Percentiles rank a stretch among this genome's conserved stretches.
These are phyloP conservation scores for Drechmeria coniospora DNA, from an alignment of 2,329 filamentous ascomycete species.

Conservation along the genomic window DNA sequence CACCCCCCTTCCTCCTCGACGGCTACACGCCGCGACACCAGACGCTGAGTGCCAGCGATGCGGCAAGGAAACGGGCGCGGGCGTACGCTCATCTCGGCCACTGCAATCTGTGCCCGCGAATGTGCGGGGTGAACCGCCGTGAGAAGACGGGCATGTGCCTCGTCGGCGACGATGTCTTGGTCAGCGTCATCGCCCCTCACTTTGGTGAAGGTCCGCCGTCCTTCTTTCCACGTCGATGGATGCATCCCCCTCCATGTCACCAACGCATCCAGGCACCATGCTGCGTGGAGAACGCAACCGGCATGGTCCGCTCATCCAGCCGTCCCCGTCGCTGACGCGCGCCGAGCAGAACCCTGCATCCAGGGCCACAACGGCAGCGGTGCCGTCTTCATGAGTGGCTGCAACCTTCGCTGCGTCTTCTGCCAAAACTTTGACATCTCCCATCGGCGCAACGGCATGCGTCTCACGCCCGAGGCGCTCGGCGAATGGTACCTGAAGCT, in stretches of 20 bases:
- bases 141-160: conserved; percentile 65
- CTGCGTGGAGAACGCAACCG: too few species aligned
- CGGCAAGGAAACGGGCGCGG: conserved; percentile 54
- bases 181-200: conserved; percentile 74
- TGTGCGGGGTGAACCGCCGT: conserved; percentile 68
- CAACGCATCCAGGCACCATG: too few species aligned
- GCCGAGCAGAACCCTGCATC: conserved; percentile 70
- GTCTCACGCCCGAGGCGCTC: conserved; percentile 63
- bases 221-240: too few species aligned
- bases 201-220: conserved; percentile 57
- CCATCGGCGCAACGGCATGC: conserved; percentile 66
- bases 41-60: conserved; percentile 50
- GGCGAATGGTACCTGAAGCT: conserved; percentile 74
- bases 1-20: conserved; percentile 54
- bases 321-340: too few species aligned
- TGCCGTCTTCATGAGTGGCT: conserved; percentile 65
- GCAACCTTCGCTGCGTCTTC: conserved; percentile 59
- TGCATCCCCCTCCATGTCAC: too few species aligned
- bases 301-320: too few species aligned
- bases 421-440: conserved; percentile 78
- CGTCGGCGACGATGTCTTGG: conserved; percentile 60
- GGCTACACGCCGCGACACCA: conserved; percentile 62
- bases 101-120: conserved; percentile 67
- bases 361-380: conserved; percentile 71
- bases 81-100: conserved; percentile 63